Conservation (phyloP, 306 rosid genomes). For the Oemleria cerasiformis region DNA sequence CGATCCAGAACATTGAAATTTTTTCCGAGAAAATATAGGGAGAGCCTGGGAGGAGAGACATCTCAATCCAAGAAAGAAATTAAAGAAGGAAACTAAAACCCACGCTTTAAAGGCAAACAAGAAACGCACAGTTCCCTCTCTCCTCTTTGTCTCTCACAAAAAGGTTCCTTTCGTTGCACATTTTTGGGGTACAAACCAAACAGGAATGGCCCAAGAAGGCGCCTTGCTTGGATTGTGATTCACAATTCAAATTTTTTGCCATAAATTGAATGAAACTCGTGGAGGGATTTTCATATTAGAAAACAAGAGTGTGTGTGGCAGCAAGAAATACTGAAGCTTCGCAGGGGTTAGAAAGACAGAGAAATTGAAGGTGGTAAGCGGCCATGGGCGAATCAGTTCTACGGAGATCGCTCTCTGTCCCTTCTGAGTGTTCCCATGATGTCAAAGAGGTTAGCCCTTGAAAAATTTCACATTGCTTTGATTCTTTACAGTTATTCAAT, state of each 20-base stretch:
- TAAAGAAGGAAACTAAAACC: constrained; percentile 1
- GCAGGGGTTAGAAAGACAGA: not conserved
- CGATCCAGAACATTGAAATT: not conserved
- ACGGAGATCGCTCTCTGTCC: constrained; percentile 56
- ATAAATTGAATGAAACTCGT: not conserved
- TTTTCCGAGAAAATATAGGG: not conserved
- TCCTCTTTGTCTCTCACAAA: not conserved
- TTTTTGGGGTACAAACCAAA: not conserved
- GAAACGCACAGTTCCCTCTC: not conserved
- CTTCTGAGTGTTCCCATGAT: constrained; percentile 40
- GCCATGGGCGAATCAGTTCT: constrained; percentile 64
- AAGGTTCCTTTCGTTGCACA: not conserved
- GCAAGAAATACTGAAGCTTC: not conserved
- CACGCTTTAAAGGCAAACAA: not conserved
- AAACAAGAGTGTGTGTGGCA: constrained; percentile 3
- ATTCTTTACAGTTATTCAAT: constrained; percentile 14
- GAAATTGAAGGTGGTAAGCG: not conserved
- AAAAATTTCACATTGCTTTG: not conserved
- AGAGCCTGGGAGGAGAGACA: not conserved
- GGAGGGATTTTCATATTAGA: not conserved
- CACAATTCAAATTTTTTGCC: constrained; percentile 24
- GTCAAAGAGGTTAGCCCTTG: constrained; percentile 45
- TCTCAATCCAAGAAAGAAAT: not conserved
- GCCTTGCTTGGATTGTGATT: constrained; percentile 2
- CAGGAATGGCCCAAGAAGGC: constrained; percentile 24